Base-by-base conservation (phyloP, 2,329 filamentous ascomycete species). In the Exophiala spinifera region DNA sequence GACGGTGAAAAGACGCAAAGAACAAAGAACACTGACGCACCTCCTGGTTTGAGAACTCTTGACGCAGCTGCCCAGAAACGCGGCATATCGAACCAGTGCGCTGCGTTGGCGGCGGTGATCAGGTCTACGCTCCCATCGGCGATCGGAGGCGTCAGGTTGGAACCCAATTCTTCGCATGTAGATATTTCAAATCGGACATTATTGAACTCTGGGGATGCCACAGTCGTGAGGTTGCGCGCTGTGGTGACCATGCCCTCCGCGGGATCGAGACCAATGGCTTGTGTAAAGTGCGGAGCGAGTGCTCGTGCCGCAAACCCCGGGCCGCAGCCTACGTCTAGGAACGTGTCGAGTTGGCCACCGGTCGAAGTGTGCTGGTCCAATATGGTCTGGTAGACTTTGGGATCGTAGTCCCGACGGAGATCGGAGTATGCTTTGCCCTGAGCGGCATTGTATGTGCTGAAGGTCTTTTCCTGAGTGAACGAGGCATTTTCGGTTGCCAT, bases 241-340 rank as follows among this genome's bases (percentile, higher is more conserved):
- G 73, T 70, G 6, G 48, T 61, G 46, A 84, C 77, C 82, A 84
- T 84, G 33, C 74, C 75, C 13, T 69, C 67, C 2, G 76, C 74
- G 0, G 79, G 72, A 56, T 84, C 81, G 14, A 80, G 60, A 7
- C 80, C 82, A 15, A 77, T 65, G 4, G 69, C 76, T 19, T 70
- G 63, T 1, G 62, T 50, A 62, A 84, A 84, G 31, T 69, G 69
- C 0, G 67, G 64, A 0, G 76, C 74, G 1, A 84, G 70, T 6
- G 67, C 69, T 2, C 74, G 72, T 0, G 72, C 71, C 0, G 75
- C 78, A n/a, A 66, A 75, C 3, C 81, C 82, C 0, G 81, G 80
- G 0, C 82, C 81, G 61, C 79, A 83, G 37, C 82, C 81, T 6
- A 83, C 67, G 55, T 85, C 81, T 10, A 82, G 63, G 0, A 82